Evolutionary conservation across 192 early-diverging fungal species (phyloP).

Genomic region (Phlyctochytrium planicorne): DNA sequence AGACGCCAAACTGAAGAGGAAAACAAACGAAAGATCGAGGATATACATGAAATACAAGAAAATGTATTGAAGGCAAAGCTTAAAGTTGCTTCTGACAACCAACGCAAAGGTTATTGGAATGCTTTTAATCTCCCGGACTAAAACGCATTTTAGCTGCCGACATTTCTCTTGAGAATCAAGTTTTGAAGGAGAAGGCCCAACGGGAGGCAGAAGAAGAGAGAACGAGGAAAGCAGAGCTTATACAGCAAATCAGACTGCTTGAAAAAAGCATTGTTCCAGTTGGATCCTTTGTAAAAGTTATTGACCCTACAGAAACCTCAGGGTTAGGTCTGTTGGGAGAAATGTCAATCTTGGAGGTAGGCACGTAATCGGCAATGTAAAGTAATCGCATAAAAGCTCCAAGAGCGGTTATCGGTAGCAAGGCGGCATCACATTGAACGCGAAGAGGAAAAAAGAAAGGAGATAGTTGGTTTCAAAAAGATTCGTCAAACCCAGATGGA

Average conservation of each 20-base stretch:
- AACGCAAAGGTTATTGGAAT: constrained; percentile 35
- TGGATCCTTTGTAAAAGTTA: constrained; percentile 32
- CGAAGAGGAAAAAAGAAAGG: constrained; percentile 32
- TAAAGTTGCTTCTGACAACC: constrained; percentile 38
- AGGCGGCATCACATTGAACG: constrained; percentile 21
- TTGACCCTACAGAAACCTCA: constrained; percentile 49
- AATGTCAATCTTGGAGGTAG: constrained; percentile 56
- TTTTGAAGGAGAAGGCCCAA: constrained; percentile 32
- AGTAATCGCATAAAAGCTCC: constrained; percentile 33
- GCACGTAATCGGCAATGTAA: neutral
- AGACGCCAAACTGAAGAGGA: constrained; percentile 34
- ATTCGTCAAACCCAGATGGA: constrained; percentile 24
- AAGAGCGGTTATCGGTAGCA: constrained; percentile 45
- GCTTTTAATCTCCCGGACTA: neutral
- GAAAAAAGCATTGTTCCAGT: constrained; percentile 45
- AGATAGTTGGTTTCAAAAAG: constrained; percentile 36
- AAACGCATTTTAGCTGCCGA: constrained; percentile 46
- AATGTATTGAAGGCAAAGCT: constrained; percentile 43
- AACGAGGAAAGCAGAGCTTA: constrained; percentile 44
- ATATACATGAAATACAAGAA: constrained; percentile 49
- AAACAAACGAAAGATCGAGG: constrained; percentile 44
- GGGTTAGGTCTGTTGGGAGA: constrained; percentile 49
- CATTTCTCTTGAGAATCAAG: constrained; percentile 23
- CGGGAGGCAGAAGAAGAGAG: constrained; percentile 40
- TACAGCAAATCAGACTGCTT: constrained; percentile 54